Conservation (phyloP, 257 asterid species). For the Paraleonurus japonicus region DNA sequence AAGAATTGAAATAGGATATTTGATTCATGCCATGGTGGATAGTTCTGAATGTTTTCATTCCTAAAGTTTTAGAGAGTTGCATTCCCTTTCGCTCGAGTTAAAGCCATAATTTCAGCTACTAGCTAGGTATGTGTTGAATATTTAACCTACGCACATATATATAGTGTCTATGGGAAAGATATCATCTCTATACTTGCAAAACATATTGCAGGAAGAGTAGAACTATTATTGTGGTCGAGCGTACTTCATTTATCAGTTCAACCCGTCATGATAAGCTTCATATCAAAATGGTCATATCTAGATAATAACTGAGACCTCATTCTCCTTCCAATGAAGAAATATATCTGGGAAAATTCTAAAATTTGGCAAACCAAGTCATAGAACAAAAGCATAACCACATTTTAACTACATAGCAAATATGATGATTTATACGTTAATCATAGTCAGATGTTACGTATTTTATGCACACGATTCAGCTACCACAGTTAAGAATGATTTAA, state of each 20-base stretch:
- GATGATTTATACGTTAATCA: neutral
- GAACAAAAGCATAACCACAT: neutral
- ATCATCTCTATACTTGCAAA: too few relatives aligned
- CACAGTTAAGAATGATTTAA: constrained; percentile 20
- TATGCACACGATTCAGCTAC: constrained; percentile 1
- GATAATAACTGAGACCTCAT: too few relatives aligned
- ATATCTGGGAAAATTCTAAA: neutral
- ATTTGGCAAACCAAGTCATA: neutral
- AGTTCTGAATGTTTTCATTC: too few relatives aligned
- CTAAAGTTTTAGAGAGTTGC: neutral
- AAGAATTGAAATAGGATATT: neutral
- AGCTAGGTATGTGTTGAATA: neutral
- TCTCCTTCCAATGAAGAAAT: too few relatives aligned
- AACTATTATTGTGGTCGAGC: too few relatives aligned
- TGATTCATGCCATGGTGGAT: too few relatives aligned
- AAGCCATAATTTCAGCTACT: neutral
- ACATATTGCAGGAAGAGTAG: too few relatives aligned
- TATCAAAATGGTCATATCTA: neutral
- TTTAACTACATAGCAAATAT: neutral
- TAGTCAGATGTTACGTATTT: neutral
- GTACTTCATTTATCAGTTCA: too few relatives aligned
- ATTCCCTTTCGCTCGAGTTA: neutral
- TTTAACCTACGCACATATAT: neutral
- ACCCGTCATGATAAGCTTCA: too few relatives aligned
- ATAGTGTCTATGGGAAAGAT: too few relatives aligned